Conservation (phyloP, 768 basidiomycete species). For the Chalciporus chontae region DNA sequence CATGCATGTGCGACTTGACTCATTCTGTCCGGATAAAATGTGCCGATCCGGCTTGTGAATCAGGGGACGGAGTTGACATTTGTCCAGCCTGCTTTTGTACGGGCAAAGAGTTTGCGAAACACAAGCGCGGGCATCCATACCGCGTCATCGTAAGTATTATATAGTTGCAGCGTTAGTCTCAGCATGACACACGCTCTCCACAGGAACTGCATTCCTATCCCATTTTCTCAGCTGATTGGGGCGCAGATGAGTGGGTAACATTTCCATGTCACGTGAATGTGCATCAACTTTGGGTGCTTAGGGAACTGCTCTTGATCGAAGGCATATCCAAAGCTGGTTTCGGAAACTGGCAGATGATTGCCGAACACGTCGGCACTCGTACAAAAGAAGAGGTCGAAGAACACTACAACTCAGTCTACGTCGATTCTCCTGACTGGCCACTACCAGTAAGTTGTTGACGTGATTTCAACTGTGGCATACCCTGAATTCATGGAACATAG, state of each 20-base stretch:
- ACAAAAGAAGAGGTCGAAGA: conserved; percentile 91
- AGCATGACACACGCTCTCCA: neutral
- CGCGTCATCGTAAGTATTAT: conserved; percentile 71
- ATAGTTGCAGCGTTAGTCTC: neutral
- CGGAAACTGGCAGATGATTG: conserved; percentile 96
- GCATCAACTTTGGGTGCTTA: conserved; percentile 28
- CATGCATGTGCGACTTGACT: conserved; percentile 84
- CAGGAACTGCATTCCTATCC: conserved; percentile 97
- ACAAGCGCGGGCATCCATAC: conserved; percentile 85
- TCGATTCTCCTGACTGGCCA: conserved; percentile 77
- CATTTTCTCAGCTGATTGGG: conserved; percentile 94
- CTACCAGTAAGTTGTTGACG: conserved; percentile 56
- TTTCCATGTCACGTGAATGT: neutral
- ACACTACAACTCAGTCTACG: conserved; percentile 82
- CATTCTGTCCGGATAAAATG: conserved; percentile 98
- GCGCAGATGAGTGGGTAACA: conserved; percentile 84
- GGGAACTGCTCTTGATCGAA: conserved; percentile 86
- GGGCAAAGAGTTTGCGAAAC: conserved; percentile 84
- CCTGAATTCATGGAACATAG: conserved; percentile 6
- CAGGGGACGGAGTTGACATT: conserved; percentile 82
- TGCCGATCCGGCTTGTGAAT: conserved; percentile 74
- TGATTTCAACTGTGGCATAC: conserved; percentile 9
- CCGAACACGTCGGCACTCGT: conserved; percentile 90
- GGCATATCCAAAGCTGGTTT: conserved; percentile 85
- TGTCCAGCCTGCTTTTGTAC: conserved; percentile 91